These are phyloP conservation scores for Paramecium caudatum DNA, from an alignment of 73 alveolate genomes.

Conservation along the genomic window DNA sequence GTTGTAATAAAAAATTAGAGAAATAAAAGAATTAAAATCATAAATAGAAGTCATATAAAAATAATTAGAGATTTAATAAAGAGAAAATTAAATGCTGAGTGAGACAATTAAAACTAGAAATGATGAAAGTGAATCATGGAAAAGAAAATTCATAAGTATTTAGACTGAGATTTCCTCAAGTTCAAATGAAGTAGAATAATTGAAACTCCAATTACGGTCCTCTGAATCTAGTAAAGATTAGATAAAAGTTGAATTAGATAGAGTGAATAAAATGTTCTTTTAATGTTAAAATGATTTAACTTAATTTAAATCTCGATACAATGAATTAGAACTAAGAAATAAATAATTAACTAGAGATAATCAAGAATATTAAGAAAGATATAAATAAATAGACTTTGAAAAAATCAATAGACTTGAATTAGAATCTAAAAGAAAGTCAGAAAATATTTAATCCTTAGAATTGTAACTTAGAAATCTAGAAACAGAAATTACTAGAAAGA, in stretches of 20 bases:
- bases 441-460: neutral
- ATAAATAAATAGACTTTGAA: constrained; percentile 37
- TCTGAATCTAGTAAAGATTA: neutral
- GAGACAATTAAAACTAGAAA: neutral
- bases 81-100: neutral
- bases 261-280: constrained; percentile 16
- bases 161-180: neutral
- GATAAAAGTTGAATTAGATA: constrained; percentile 47
- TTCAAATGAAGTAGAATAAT: neutral
- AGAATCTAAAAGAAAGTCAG: neutral
- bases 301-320: neutral
- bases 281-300: constrained; percentile 51
- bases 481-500: neutral
- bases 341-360: constrained; percentile 38
- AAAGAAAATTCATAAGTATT: neutral
- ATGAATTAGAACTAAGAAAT: constrained; percentile 24
- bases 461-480: neutral
- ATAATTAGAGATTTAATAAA: neutral
- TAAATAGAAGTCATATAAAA: neutral
- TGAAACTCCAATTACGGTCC: neutral
- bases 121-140: constrained; percentile 58
- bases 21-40: neutral
- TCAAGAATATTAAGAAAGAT: constrained; percentile 53
- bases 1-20: constrained; percentile 22
- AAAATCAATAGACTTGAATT: constrained; percentile 29